Percentiles rank a stretch among this genome's conserved stretches.
Conservation (phyloP, 768 basidiomycete genomes). For the Panaeolus cyanescens region DNA sequence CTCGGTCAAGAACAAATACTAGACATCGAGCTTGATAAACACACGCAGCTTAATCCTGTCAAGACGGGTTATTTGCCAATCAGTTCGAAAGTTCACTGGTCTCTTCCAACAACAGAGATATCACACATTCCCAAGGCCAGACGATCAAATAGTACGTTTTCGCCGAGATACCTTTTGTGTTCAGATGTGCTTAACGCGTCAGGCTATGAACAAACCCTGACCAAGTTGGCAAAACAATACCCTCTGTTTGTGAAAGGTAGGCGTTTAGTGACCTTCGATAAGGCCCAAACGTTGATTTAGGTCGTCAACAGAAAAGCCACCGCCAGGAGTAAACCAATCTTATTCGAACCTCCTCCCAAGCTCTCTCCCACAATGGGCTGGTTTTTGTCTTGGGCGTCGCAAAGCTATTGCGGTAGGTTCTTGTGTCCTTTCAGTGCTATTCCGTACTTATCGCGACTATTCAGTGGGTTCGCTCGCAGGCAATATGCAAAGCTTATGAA, state of each 20-base stretch:
- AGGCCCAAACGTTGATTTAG: background rate
- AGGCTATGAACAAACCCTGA: constrained; percentile 33
- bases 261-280: background rate
- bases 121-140: background rate
- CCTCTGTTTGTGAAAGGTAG: constrained; percentile 47
- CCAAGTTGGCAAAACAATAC: constrained; percentile 33
- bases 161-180: too few species aligned
- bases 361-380: constrained; percentile 30
- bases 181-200: background rate
- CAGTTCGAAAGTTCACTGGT: constrained; percentile 41
- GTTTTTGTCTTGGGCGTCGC: constrained; percentile 42
- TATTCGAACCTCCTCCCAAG: constrained; percentile 31
- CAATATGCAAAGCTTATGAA: constrained; percentile 43
- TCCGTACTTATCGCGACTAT: constrained; percentile 1
- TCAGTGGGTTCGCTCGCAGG: constrained; percentile 51
- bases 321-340: background rate
- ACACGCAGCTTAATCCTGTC: constrained; percentile 40
- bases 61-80: constrained; percentile 31
- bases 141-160: background rate
- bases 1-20: constrained; percentile 52
- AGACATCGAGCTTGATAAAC: constrained; percentile 54
- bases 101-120: constrained; percentile 7
- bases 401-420: constrained; percentile 52
- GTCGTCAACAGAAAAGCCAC: background rate
- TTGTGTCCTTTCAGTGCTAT: background rate